Base-by-base conservation (phyloP, 2,329 filamentous ascomycete species). In the Fusarium ramigenum region DNA sequence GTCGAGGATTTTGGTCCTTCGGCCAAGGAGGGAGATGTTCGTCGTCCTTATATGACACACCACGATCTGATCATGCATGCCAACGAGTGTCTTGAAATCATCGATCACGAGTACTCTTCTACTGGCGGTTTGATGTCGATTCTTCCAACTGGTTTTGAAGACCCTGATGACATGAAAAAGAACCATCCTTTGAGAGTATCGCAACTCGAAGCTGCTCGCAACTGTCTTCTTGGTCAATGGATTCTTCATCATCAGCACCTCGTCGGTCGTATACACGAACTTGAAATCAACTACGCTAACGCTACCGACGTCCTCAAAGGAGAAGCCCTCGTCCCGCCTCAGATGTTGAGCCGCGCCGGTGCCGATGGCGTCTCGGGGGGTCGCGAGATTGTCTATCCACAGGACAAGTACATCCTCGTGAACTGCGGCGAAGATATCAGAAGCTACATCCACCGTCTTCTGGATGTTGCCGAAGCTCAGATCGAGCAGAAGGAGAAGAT, bases 101-200 rank as follows among this genome's bases (percentile, higher is more conserved):
- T 91, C 11, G 89, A 91, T 72, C 87, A 90, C 75, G 88, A 90
- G 77, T 88, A 86, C 74, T 83, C 84, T 47, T 82, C 84, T 32
- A 86, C 87, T 40, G 89, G 89, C 21, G 89, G 89, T 5, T 80
- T 91, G 23, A 81, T 91, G 46, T 84, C 86, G 23, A 80, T 90
- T 12, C 83, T 91, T 2, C 89, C 89, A 0, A 81, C 82, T 5
- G 81, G 83, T 21, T 53, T 54, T 14, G 72, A 75, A 44, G 69
- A 60, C n/a, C 47, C 73, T 5, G 46, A 56, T 5, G 77, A 78
- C 6, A 79, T 79, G 10, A 72, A 80, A 10, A 80, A 81, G 59
- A 52, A 36, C 9, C 59, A 59, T 46, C 14, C 21, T 21, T 12
- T 74, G 15, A 61, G 52, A 14, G 73, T 75, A 21, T 78, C 81